These are phyloP conservation scores for Dactylellina leptospora DNA, from an alignment of 2,329 filamentous ascomycete genomes.

Conservation along the genomic window DNA sequence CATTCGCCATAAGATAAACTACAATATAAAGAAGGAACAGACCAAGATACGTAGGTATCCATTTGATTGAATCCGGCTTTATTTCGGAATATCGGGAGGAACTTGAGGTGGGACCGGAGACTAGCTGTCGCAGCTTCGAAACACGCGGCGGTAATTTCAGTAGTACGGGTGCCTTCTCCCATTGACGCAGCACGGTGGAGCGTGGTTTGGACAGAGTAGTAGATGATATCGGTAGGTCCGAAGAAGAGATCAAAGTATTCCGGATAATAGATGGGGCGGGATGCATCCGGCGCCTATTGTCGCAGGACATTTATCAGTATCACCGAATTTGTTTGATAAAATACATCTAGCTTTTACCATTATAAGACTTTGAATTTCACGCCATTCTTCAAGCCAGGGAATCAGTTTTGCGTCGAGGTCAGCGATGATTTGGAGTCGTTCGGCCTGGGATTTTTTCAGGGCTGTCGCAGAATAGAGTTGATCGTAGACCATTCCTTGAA, in stretches of 20 bases:
- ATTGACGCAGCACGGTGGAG: slow-evolving; percentile 51
- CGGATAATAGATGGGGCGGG: slow-evolving; percentile 17
- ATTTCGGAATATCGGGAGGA: slow-evolving; percentile 41
- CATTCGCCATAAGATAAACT: background rate
- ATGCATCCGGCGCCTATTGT: background rate
- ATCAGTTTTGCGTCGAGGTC: slow-evolving; percentile 31
- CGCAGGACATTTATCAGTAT: background rate
- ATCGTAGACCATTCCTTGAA: slow-evolving; percentile 48
- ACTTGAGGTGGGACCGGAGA: slow-evolving; percentile 36
- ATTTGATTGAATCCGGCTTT: slow-evolving; percentile 28
- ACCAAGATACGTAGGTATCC: slow-evolving; percentile 47
- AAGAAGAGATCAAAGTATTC: slow-evolving; percentile 50
- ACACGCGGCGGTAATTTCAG: slow-evolving; percentile 47
- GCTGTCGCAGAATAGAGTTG: slow-evolving; percentile 46
- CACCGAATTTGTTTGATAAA: background rate
- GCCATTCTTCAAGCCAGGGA: slow-evolving; percentile 44
- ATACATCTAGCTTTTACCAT: background rate
- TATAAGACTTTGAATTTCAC: slow-evolving; percentile 17
- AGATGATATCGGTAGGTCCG: slow-evolving; percentile 49
- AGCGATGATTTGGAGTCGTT: slow-evolving; percentile 31
- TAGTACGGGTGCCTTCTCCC: slow-evolving; percentile 43
- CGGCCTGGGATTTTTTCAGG: slow-evolving; percentile 42
- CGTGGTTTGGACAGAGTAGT: slow-evolving; percentile 41
- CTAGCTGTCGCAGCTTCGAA: slow-evolving; percentile 42
- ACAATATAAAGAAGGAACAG: slow-evolving; percentile 6